Conservation (phyloP, 1,284 basidiomycete genomes). For the Sanghuangporus weigelae region DNA sequence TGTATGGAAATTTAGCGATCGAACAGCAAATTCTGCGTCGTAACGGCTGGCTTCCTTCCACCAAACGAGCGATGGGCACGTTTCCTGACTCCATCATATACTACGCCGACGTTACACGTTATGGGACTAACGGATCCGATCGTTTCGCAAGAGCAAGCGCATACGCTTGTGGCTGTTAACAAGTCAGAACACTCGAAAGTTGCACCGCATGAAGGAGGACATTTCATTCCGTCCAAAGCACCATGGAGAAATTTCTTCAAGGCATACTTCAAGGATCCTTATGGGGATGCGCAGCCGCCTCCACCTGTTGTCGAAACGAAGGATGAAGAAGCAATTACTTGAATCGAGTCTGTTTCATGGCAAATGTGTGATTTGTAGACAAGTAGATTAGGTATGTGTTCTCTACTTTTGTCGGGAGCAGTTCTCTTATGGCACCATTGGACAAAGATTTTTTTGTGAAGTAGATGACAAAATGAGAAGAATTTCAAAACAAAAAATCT, state of each 20-base stretch:
- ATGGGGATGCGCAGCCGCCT: constrained; percentile 12
- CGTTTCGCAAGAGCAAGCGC: constrained; percentile 68
- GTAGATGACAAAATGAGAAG: too few relatives aligned
- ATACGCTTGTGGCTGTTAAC: constrained; percentile 47
- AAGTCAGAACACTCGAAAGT: constrained; percentile 49
- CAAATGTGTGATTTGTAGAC: too few relatives aligned
- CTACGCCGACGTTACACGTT: constrained; percentile 77
- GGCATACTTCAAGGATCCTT: constrained; percentile 41
- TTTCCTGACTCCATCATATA: constrained; percentile 52
- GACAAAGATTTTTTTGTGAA: too few relatives aligned
- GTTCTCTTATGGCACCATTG: too few relatives aligned
- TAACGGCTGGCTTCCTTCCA: constrained; percentile 63
- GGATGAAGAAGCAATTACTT: neutral
- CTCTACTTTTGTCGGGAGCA: neutral
- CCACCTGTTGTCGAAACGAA: neutral
- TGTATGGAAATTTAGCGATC: constrained; percentile 5
- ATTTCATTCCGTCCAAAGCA: constrained; percentile 73
- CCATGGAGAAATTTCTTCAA: constrained; percentile 69
- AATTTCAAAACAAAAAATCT: too few relatives aligned
- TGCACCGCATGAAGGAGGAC: constrained; percentile 77
- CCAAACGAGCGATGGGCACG: constrained; percentile 43
- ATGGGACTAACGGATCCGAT: constrained; percentile 79
- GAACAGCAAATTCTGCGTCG: constrained; percentile 60
- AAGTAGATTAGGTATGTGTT: neutral
- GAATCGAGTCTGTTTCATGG: neutral